A percentile compares a stretch with the other conserved stretches of the same genome.
These are phyloP conservation scores for Ceratocystis destructans DNA, from an alignment of 2,329 filamentous ascomycete genomes.

Conservation along the genomic window DNA sequence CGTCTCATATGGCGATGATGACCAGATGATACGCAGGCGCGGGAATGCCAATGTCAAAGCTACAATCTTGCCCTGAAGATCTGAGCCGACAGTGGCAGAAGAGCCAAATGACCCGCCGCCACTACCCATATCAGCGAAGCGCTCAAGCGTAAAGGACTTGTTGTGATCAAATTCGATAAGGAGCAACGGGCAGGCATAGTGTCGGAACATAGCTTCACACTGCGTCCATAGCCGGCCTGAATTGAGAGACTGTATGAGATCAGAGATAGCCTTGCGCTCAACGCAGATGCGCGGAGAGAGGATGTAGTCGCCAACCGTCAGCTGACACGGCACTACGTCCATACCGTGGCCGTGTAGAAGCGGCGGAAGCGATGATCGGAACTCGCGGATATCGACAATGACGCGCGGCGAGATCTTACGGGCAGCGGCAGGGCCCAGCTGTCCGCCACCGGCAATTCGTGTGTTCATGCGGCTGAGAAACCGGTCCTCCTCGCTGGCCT, in stretches of 20 bases:
- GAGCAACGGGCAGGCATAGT: slow-evolving; percentile 81
- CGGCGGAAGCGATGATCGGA: slow-evolving; percentile 81
- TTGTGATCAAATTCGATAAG: slow-evolving; percentile 97
- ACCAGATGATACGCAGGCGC: slow-evolving; percentile 83
- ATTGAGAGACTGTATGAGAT: slow-evolving; percentile 81
- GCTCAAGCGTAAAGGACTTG: slow-evolving; percentile 90
- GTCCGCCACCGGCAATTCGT: slow-evolving; percentile 83
- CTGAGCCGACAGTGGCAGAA: slow-evolving; percentile 45
- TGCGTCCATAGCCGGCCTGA: slow-evolving; percentile 87
- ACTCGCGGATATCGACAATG: slow-evolving; percentile 91
- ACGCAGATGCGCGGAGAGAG: slow-evolving; percentile 82
- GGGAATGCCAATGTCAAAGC: slow-evolving; percentile 88
- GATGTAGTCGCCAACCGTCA: slow-evolving; percentile 94
- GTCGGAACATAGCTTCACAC: slow-evolving; percentile 82
- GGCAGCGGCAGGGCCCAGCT: slow-evolving; percentile 45
- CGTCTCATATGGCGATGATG: slow-evolving; percentile 81
- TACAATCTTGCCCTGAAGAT: slow-evolving; percentile 83
- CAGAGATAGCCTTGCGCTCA: slow-evolving; percentile 84
- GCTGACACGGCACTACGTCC: slow-evolving; percentile 80
- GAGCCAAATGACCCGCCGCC: not conserved
- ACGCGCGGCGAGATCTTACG: slow-evolving; percentile 80
- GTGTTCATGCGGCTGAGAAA: slow-evolving; percentile 95
- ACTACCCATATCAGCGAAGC: slow-evolving; percentile 44
- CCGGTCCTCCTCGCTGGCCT: slow-evolving; percentile 51
- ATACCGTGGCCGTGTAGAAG: slow-evolving; percentile 81